Evolutionary conservation across 2,329 filamentous ascomycete species (phyloP), one percentile per base, ranked within the genome.

Genomic region (Beauveria scarabaeidicola): DNA sequence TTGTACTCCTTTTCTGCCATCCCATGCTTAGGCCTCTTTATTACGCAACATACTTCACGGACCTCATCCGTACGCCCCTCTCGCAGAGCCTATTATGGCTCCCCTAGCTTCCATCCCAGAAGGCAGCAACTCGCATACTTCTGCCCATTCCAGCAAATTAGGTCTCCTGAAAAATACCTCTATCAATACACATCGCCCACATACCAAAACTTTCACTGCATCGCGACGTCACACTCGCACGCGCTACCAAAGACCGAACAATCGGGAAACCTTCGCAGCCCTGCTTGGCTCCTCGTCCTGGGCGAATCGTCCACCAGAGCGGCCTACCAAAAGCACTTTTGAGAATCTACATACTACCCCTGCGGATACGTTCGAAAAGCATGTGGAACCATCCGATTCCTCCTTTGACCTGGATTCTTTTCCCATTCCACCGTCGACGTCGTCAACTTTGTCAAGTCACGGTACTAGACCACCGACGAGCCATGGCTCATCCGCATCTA

Each of bases 41-140:
- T 55, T 36, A 48, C 48, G 52, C 63, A 64, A 46, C 56, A 59
- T 63, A 29, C 43, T 60, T 58, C 56, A 59, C 27, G 52, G n/a
- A 57, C 59, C 46, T 53, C 58, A 9, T 25, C 58, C 52, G 6
- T 47, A 43, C 36, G 38, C 15, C n/a, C 23, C 11, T 55, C 10
- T n/a, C 23, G 48, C 32, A 19, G 48, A 47, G 54, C 55, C 51
- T 60, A 66, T 41, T 50, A 74, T 74, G 71, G 64, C 63, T 63
- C 59, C 63, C 32, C 55, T 66, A 64, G 64, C 68, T 66, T 68
- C 69, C 63, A 69, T 69, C 47, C 61, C 65, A 23, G 65, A 68
- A 58, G 62, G 63, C 60, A 61, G 62, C 60, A 48, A 64, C 60
- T 60, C 60, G 38, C 59, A 65, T 58, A 59, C 62, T n/a, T 61